Base-by-base conservation (phyloP, 2,329 filamentous ascomycete genomes). In the Stagonosporopsis tanaceti region DNA sequence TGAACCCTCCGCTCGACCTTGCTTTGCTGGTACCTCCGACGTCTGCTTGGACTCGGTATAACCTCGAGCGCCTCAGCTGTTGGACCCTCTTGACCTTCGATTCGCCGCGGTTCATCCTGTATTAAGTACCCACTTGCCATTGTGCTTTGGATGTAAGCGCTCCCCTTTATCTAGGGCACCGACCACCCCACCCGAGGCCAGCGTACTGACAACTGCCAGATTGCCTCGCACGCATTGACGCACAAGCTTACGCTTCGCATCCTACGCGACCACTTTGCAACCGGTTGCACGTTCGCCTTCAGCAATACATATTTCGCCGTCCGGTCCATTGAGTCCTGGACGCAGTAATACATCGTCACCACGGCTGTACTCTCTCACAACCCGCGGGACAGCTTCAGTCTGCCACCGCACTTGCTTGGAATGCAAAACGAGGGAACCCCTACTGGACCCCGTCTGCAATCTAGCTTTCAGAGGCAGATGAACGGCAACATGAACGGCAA, bases 341-440 rank as follows among this genome's bases (percentile, higher is more conserved):
- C 84, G 81, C 70, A 70, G 83, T 86, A 84, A 83, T 78, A 81
- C 81, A 83, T 61, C 64, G 42, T 67, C 89, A 93, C 85, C 86
- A 93, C 90, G 90, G 90, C 90, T 84, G 87, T 91, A 77, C 82
- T 92, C 82, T 90, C 89, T 79, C 87, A 89, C 79, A 83, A 84
- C 79, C 81, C 87, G 81, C 87, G 89, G 91, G 91, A 94, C 90
- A 89, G 84, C 78, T 86, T 91, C 83, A 88, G 92, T 89, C 91
- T 85, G 78, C 82, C 89, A 81, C 89, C 89, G 84, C 90, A 93
- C 83, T 84, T 92, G 76, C 87, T 94, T 82, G 88, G 87, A 80
- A 97, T 97, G 93, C 93, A 96, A 86, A 87, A 92, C 79, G 88
- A 91, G 71, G 83, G 84, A 66, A 67, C 83, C 86, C 64, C 84